Evolutionary conservation across 495 filamentous ascomycete genomes (phyloP).

Genomic region (Aspergillus bertholletiae): DNA sequence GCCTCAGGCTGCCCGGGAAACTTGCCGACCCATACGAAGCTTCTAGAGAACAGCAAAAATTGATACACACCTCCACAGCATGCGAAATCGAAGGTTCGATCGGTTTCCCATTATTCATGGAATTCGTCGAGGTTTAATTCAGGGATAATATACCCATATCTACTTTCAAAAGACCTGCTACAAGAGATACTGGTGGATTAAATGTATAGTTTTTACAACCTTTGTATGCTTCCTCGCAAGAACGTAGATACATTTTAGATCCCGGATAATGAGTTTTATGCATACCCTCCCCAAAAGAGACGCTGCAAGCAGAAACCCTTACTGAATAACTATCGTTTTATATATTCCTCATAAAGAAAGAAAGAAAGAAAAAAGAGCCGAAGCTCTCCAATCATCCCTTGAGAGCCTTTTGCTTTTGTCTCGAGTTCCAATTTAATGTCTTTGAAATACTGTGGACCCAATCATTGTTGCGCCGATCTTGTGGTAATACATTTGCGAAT

Average conservation of each 20-base stretch:
- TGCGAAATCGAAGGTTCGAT: not conserved
- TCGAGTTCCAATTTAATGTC: conserved; percentile 91
- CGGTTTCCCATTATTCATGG: not conserved
- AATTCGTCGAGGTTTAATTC: too few species aligned
- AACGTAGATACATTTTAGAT: too few species aligned
- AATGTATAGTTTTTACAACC: too few species aligned
- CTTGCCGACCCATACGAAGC: conserved; percentile 24
- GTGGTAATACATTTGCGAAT: conserved; percentile 82
- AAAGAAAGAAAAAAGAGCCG: too few species aligned
- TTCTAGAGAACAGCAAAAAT: conserved; percentile 25
- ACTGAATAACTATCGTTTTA: conserved; percentile 2
- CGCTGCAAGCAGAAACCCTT: not conserved
- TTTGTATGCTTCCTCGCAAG: too few species aligned
- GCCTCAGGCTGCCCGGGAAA: conserved; percentile 35
- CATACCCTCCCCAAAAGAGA: not conserved
- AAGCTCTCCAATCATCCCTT: conserved; percentile 20
- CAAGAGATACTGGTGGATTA: too few species aligned
- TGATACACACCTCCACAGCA: not conserved
- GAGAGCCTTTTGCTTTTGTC: conserved; percentile 67
- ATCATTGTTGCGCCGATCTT: conserved; percentile 72
- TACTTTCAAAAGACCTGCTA: not conserved
- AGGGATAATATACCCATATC: too few species aligned
- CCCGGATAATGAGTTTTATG: too few species aligned
- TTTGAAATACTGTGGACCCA: conserved; percentile 91
- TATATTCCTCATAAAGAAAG: not conserved